Evolutionary conservation across 345 rosid genomes (phyloP), one percentile per base, ranked within the genome.

Genomic region (Stellera chamaejasme): DNA sequence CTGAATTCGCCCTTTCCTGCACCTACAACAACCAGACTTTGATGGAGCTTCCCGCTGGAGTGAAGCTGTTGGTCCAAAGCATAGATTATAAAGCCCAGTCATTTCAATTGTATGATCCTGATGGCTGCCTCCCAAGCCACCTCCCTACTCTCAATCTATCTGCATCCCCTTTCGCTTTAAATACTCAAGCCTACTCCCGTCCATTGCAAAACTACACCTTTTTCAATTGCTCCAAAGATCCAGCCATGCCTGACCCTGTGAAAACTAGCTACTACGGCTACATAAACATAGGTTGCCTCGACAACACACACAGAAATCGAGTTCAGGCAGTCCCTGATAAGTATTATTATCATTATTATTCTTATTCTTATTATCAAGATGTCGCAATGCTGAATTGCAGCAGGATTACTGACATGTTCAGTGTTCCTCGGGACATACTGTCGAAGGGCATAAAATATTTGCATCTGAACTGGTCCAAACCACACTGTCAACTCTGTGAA

Each of bases 1-100:
- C 71, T 16, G 65, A 57, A n/a, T 71, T 71, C 16, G 58, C 58
- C 15, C 56, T 71, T 10, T 27, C 60, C 15, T 71, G 71, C 48
- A 23, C 67, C 10, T 19, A 19, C 8, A 58, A 27, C 13, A 13
- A 43, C 2, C 48, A 45, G 13, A 65, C 70, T 19, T 39, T 70
- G 19, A 47, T 70, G 0, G 44, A 52, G 36, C 60, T 71, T 6
- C 75, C 75, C 42, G 16, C 13, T 47, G 52, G 64, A 5, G 57
- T 45, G 16, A 61, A 45, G 43, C 50, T 71, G 15, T 41, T 27
- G 23, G 46, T 71, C 52, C 12, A 39, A 13, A 16, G 14, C 13
- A 71, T 71, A 19, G 54, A 71, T 26, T 66, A 71, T 43, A 25
- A 1, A 15, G 10, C 46, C 6, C 66, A 62, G 51, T 2, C 14